Percentiles rank a stretch among this genome's conserved stretches.
These are phyloP conservation scores for Colletotrichum trifolii DNA, from an alignment of 2,329 filamentous ascomycete genomes.

Conservation along the genomic window DNA sequence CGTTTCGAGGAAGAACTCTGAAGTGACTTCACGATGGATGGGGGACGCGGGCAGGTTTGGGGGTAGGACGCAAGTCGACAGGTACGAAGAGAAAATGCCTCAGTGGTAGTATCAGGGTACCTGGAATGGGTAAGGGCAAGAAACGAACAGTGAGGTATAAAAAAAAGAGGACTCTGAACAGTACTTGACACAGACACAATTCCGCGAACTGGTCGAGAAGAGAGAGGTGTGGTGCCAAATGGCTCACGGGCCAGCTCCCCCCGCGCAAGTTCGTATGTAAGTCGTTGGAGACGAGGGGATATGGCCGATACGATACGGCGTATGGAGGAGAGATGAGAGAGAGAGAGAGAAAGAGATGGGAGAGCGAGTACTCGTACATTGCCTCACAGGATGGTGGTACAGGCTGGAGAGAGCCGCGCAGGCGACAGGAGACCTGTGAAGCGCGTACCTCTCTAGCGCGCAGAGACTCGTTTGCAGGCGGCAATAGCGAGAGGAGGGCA, in stretches of 20 bases:
- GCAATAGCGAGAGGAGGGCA: too few species aligned
- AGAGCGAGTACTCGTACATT: too few species aligned
- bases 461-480: too few species aligned
- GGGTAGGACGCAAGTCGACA: slow-evolving; percentile 27
- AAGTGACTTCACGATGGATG: slow-evolving; percentile 32
- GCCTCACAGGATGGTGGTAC: too few species aligned
- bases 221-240: slow-evolving; percentile 2
- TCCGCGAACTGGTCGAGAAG: slow-evolving; percentile 33
- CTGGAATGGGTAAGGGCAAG: not conserved
- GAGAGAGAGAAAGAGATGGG: too few species aligned
- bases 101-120: slow-evolving; percentile 31
- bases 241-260: slow-evolving; percentile 27
- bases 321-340: too few species aligned
- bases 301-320: too few species aligned
- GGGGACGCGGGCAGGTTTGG: slow-evolving; percentile 15
- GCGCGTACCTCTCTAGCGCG: too few species aligned
- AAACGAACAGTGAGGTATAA: not conserved
- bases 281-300: not conserved
- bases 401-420: too few species aligned
- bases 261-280: slow-evolving; percentile 16
- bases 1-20: slow-evolving; percentile 36
- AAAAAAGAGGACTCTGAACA: slow-evolving; percentile 14
- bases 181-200: slow-evolving; percentile 32
- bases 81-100: slow-evolving; percentile 33
- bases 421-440: too few species aligned